A percentile compares a stretch with the other conserved stretches of the same genome.
Conservation (phyloP, 2,329 filamentous ascomycete genomes). For the Metarhizium anisopliae region DNA sequence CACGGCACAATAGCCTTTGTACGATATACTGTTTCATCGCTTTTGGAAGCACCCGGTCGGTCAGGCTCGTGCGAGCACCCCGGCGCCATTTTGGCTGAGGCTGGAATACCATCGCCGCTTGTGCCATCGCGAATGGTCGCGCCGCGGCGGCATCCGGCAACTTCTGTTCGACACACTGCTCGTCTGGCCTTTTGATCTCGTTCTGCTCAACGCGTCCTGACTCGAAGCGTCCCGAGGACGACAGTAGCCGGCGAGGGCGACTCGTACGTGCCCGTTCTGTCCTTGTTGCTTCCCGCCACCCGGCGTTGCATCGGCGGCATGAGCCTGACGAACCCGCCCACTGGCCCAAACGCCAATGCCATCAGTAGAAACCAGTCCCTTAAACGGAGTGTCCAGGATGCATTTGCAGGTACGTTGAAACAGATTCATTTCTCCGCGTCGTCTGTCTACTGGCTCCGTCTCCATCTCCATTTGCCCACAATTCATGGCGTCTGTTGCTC, state of each 20-base stretch:
- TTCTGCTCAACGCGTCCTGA: too few relatives aligned
- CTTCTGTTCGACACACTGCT: too few relatives aligned
- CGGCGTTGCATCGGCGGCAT: constrained; percentile 20
- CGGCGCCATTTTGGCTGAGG: neutral
- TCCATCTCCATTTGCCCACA: neutral
- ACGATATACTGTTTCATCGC: neutral
- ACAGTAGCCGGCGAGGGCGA: too few relatives aligned
- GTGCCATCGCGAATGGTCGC: too few relatives aligned
- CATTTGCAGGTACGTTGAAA: constrained; percentile 44
- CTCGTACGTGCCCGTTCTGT: too few relatives aligned
- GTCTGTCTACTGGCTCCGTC: neutral
- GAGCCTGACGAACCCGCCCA: constrained; percentile 46
- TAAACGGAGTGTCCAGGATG: constrained; percentile 51
- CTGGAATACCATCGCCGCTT: too few relatives aligned
- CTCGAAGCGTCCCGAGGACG: too few relatives aligned
- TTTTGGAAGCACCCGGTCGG: neutral
- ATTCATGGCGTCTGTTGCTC: neutral
- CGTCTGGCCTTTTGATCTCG: too few relatives aligned
- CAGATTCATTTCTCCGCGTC: neutral
- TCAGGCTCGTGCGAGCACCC: neutral
- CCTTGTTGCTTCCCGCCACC: neutral
- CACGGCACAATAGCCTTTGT: neutral
- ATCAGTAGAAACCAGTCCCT: constrained; percentile 32
- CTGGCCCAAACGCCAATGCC: constrained; percentile 38
- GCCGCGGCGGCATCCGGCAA: too few relatives aligned